Evolutionary conservation across 2,329 filamentous ascomycete species (phyloP).

Genomic region (Aspergillus aculeatinus): DNA sequence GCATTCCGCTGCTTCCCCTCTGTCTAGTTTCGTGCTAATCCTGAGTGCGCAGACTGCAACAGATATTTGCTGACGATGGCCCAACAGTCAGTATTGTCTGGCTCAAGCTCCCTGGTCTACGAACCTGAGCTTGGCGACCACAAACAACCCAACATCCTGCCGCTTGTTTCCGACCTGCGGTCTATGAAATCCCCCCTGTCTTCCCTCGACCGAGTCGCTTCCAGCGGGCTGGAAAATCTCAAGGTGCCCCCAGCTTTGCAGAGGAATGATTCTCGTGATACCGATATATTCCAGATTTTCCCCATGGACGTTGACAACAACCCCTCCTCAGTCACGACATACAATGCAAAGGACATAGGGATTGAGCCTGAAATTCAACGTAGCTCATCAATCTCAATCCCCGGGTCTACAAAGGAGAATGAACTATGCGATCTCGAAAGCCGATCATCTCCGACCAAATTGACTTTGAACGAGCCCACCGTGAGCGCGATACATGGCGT

Average conservation of each 20-base stretch:
- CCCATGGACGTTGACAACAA: constrained; percentile 6
- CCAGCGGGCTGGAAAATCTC: neutral
- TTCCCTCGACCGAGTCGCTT: neutral
- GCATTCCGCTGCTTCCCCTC: neutral
- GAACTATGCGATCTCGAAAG: neutral
- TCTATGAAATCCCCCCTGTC: neutral
- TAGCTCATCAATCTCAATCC: neutral
- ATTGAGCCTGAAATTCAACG: neutral
- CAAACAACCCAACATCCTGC: neutral
- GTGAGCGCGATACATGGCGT: neutral
- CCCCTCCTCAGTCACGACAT: neutral
- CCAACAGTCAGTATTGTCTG: neutral
- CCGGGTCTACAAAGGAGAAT: neutral
- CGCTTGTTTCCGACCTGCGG: neutral
- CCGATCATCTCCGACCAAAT: neutral
- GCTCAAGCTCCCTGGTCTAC: neutral
- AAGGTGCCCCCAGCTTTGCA: neutral
- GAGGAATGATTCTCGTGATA: neutral
- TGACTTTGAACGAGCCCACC: neutral
- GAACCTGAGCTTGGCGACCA: neutral
- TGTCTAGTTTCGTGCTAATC: neutral
- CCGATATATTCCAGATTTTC: constrained; percentile 5
- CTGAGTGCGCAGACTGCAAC: neutral
- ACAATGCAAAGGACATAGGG: neutral
- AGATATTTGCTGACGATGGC: neutral